Conservation (phyloP, 129 eudicot genomes). For the Scalesia atractyloides region DNA sequence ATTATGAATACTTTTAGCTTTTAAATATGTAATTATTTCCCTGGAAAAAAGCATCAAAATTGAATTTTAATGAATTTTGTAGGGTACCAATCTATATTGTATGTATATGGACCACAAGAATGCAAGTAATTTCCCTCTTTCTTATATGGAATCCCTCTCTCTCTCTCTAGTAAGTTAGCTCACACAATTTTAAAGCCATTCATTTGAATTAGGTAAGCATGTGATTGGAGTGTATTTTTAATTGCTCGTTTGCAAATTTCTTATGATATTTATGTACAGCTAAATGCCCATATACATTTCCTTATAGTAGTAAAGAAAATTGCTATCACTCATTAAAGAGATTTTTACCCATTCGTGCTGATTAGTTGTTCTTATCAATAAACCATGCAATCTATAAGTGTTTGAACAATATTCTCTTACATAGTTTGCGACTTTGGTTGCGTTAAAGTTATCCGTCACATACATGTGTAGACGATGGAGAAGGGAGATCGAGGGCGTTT, state of each 20-base stretch:
- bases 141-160: conserved; percentile 35
- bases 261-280: background rate
- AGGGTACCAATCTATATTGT: conserved; percentile 28
- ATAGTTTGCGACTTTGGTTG: background rate
- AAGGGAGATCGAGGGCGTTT: too few species aligned
- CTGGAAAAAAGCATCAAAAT: conserved; percentile 4
- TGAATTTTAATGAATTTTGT: conserved; percentile 14
- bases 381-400: background rate
- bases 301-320: background rate
- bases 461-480: background rate
- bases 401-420: background rate
- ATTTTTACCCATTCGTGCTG: background rate
- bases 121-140: conserved; percentile 33
- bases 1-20: background rate
- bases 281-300: background rate
- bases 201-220: conserved; percentile 50
- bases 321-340: background rate
- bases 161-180: conserved; percentile 28
- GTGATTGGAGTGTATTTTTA: conserved; percentile 23
- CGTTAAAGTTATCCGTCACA: background rate
- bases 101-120: conserved; percentile 49
- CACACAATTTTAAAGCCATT: conserved; percentile 36
- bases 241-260: background rate
- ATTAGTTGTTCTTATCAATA: background rate
- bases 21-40: background rate